Conservation (phyloP, 2,329 filamentous ascomycete species). For the Curvularia verruculosa region DNA sequence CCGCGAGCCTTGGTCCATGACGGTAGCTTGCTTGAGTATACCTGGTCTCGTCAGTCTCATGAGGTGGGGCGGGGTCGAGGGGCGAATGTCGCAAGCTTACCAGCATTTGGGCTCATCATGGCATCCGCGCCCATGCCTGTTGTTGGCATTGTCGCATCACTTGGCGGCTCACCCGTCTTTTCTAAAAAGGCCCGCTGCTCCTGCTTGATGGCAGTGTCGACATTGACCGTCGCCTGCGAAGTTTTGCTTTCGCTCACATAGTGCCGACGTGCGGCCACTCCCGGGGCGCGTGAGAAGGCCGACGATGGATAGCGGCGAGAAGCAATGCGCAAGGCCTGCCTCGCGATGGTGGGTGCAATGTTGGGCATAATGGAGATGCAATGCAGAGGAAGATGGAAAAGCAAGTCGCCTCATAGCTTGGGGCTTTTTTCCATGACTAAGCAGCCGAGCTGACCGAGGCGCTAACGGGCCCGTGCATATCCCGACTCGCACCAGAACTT, state of each 20-base stretch:
- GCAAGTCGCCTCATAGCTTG: constrained; percentile 10
- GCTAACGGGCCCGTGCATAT: neutral
- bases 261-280: constrained; percentile 59
- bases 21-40: constrained; percentile 86
- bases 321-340: constrained; percentile 72
- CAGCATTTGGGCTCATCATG: constrained; percentile 81
- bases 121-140: constrained; percentile 66
- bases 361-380: constrained; percentile 50
- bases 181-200: constrained; percentile 80
- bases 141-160: constrained; percentile 65
- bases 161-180: constrained; percentile 61
- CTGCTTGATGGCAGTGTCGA: constrained; percentile 83
- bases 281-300: constrained; percentile 50
- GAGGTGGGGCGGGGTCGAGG: constrained; percentile 6
- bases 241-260: constrained; percentile 87
- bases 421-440: constrained; percentile 7
- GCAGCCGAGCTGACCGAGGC: constrained; percentile 3
- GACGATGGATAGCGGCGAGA: constrained; percentile 56
- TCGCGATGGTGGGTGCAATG: constrained; percentile 69
- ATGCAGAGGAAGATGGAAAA: constrained; percentile 11
- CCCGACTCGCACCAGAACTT: neutral
- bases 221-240: constrained; percentile 77
- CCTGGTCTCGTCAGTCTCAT: constrained; percentile 53
- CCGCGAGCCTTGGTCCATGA: constrained; percentile 90
- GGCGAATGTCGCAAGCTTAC: constrained; percentile 43